Percentiles rank a stretch among this genome's conserved stretches.
These are phyloP conservation scores for Jaapia argillacea DNA, from an alignment of 768 basidiomycete species.

Conservation along the genomic window DNA sequence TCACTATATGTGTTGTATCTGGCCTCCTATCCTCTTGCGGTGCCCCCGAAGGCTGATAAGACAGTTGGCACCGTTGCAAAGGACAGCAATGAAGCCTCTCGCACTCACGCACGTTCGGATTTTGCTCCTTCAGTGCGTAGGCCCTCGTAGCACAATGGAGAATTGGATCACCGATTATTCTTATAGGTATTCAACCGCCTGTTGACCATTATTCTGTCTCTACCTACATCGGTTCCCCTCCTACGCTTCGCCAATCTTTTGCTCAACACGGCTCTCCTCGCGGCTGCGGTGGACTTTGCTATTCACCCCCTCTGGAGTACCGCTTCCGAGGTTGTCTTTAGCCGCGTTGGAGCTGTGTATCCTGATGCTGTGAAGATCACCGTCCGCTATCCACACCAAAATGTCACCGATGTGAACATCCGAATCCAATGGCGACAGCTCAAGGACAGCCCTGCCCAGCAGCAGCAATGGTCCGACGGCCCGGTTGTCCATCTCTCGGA, in stretches of 20 bases:
- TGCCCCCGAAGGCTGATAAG: no score
- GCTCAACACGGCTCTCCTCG: conserved; percentile 30
- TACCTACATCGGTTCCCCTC: conserved; percentile 17
- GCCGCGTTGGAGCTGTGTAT: conserved; percentile 62
- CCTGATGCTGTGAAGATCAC: conserved; percentile 53
- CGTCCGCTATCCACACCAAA: conserved; percentile 43
- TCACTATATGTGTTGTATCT: no score
- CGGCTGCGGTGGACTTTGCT: conserved; percentile 37
- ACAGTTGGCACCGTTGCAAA: no score
- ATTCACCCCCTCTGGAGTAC: conserved; percentile 44
- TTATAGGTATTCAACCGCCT: no score
- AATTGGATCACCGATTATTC: no score
- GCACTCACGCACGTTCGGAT: no score
- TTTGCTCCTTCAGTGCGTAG: no score
- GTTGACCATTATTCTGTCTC: conserved; percentile 17
- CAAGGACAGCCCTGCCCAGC: conserved; percentile 12
- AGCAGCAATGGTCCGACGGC: conserved; percentile 40
- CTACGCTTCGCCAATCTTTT: conserved; percentile 16
- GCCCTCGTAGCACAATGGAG: no score
- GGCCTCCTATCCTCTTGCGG: no score
- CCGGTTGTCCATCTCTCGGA: conserved; percentile 34
- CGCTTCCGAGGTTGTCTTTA: conserved; percentile 47
- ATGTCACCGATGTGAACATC: conserved; percentile 21
- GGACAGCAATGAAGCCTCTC: no score
- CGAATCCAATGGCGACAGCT: conserved; percentile 36